phyloP scores from a whole-genome alignment of 805 yeast genomes.

The Schizosaccharomyces octosporus region DNA sequence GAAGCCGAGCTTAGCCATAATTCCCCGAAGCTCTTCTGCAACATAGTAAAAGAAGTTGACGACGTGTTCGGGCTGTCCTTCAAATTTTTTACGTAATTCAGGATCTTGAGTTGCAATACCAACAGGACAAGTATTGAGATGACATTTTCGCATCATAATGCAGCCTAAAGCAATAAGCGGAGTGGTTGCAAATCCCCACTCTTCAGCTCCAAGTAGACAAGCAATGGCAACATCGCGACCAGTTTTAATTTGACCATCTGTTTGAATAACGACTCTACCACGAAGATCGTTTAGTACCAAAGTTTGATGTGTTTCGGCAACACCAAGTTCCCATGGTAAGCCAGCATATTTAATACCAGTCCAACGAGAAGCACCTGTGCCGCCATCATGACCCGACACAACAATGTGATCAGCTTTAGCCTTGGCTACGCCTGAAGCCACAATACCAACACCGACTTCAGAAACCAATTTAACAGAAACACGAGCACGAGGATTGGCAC shows the following conservation, averaged over 20 bases:
- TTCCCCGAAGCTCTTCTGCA: constrained; percentile 70
- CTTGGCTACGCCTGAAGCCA: constrained; percentile 96
- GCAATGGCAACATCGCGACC: constrained; percentile 95
- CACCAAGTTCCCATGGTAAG: constrained; percentile 94
- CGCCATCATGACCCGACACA: constrained; percentile 96
- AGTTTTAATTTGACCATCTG: constrained; percentile 95
- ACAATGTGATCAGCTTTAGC: constrained; percentile 94
- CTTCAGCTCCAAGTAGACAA: constrained; percentile 89
- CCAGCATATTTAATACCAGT: constrained; percentile 94
- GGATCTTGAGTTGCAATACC: constrained; percentile 99
- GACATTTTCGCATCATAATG: constrained; percentile 88
- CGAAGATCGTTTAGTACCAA: constrained; percentile 83
- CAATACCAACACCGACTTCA: constrained; percentile 96
- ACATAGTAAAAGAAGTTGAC: constrained; percentile 90
- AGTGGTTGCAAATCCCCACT: constrained; percentile 93
- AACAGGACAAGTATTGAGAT: constrained; percentile 82
- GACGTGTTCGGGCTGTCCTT: constrained; percentile 95
- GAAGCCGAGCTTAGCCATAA: constrained; percentile 89
- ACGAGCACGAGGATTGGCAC: constrained; percentile 90
- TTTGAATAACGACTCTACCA: constrained; percentile 84
- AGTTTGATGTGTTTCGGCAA: constrained; percentile 95
- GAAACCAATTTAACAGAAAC: constrained; percentile 90
- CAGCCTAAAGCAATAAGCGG: constrained; percentile 95
- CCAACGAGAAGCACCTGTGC: constrained; percentile 98
- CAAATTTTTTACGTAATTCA: constrained; percentile 66